Base-by-base conservation (phyloP, 345 rosid species). In the Trapa bicornis region DNA sequence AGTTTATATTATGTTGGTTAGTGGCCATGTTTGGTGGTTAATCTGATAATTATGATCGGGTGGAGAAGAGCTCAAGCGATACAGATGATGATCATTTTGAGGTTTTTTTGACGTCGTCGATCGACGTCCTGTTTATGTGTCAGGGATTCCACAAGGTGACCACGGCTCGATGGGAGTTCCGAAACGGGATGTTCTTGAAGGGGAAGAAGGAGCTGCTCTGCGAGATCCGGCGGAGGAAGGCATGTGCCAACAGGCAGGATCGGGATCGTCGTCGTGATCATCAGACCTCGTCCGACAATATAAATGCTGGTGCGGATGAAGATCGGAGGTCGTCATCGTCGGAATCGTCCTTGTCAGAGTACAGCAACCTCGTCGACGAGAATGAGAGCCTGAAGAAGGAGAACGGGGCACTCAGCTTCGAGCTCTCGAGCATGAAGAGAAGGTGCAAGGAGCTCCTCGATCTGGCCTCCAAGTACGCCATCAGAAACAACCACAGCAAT, bases 361-460 rank as follows among this genome's bases (percentile, higher is more conserved):
- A 80, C 12, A 84, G 86, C 0, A 93, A 77, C 37, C 66, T 92
- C 37, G 80, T 91, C 1, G 96, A 71, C 50, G 96, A 93, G 84
- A 93, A 93, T 78, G 89, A 89, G 81, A 86, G 81, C 72, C 79
- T 93, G 81, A 93, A 75, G 71, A 77, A 77, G 41, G 92, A 93
- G 70, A 93, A 89, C 76, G 87, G 79, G 74, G 70, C 61, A 58
- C 67, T 93, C 52, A 84, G 87, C 85, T 77, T 81, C 33, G 94
- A 93, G 79, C 87, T 93, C 61, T 86, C 82, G 61, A 89, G 81
- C 75, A 85, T 87, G 67, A 93, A 88, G 85, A 86, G 72, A 73
- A 89, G 87, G 53, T 83, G 96, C 37, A 92, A 88, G 41, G 94
- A 88, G 79, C 75, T 93, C 52, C 96, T 91, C 0, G 93, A 92